phyloP scores from a whole-genome alignment of 768 basidiomycete genomes.

The Leccinum subtestaceum region DNA sequence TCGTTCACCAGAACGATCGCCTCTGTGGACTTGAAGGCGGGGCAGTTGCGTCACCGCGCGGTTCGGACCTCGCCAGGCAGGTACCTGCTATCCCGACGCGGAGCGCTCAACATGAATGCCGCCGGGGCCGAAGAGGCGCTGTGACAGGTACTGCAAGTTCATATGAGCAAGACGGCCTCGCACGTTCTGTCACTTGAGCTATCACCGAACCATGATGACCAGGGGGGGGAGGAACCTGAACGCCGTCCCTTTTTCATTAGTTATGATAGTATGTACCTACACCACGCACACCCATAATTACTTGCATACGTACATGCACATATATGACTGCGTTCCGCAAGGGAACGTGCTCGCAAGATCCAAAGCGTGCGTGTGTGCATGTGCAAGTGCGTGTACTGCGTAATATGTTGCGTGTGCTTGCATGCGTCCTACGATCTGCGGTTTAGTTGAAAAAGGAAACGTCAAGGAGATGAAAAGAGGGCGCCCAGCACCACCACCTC shows the following conservation, averaged over 20 bases:
- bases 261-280: neutral
- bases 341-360: neutral
- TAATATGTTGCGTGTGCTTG: neutral
- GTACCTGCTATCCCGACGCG: neutral
- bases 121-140: neutral
- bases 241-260: neutral
- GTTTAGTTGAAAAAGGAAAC: conserved; percentile 9
- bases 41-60: neutral
- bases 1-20: neutral
- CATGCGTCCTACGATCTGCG: neutral
- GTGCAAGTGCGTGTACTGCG: neutral
- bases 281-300: neutral
- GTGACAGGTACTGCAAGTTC: neutral
- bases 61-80: neutral
- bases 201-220: neutral
- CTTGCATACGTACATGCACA: neutral
- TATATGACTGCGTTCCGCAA: neutral
- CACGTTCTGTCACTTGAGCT: neutral
- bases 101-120: neutral
- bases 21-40: neutral
- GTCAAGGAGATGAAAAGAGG: conserved; percentile 1
- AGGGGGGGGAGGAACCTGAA: neutral
- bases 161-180: neutral
- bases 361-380: neutral
- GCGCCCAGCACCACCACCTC: neutral